phyloP scores from a whole-genome alignment of 768 basidiomycete species.

The Daedaleopsis nitida region DNA sequence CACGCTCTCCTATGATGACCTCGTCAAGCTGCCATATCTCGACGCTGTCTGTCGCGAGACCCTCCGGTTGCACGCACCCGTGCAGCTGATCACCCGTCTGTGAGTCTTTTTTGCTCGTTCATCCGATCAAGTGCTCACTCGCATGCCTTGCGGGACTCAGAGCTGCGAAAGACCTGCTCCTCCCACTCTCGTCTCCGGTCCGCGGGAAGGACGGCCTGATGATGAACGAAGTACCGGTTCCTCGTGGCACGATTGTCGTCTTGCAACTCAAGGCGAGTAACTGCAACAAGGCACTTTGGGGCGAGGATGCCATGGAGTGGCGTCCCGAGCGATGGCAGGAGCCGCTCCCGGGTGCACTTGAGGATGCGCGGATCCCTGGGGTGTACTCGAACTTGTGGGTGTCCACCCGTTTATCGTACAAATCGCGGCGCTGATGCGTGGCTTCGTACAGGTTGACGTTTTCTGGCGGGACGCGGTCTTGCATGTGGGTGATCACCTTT shows the following conservation, averaged over 20 bases:
- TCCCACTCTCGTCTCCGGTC: constrained; percentile 53
- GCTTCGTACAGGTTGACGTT: constrained; percentile 29
- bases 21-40: constrained; percentile 52
- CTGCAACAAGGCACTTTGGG: constrained; percentile 46
- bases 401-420: neutral
- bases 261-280: constrained; percentile 50
- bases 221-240: constrained; percentile 41
- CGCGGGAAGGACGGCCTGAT: constrained; percentile 39
- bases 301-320: constrained; percentile 41
- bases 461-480: constrained; percentile 22
- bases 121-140: neutral
- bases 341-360: constrained; percentile 3
- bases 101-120: neutral
- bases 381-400: constrained; percentile 19
- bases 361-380: constrained; percentile 12
- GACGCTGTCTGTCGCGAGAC: constrained; percentile 63
- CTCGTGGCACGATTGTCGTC: constrained; percentile 46
- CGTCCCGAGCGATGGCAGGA: constrained; percentile 38
- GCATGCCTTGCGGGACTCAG: neutral
- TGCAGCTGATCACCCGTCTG: constrained; percentile 3
- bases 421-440: neutral
- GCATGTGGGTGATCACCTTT: constrained; percentile 19
- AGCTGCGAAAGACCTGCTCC: constrained; percentile 26
- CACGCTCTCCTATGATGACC: constrained; percentile 29
- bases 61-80: constrained; percentile 45